Evolutionary conservation across 768 basidiomycete species (phyloP), one percentile per base, ranked within the genome.

Genomic region (Termitomyces sp.): DNA sequence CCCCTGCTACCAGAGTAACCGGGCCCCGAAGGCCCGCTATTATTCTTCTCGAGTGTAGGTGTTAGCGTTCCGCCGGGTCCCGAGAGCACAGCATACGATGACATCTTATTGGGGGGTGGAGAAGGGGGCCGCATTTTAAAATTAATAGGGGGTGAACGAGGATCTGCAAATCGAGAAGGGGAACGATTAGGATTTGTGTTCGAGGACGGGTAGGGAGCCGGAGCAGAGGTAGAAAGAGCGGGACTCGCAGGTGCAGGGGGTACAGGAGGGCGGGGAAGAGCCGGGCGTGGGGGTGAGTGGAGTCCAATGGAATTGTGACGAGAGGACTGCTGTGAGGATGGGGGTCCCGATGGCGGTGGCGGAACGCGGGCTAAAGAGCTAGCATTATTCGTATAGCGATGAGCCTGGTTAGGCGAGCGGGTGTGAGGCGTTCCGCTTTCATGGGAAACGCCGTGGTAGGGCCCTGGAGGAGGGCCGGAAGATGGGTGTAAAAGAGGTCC

Each of bases 381-480:
- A 52, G 63, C 61, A 9, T 64, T 57, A 55, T 63, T 70, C 35
- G 69, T 62, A 60, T 76, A 79, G 8, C 70, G 70, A 62, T 77
- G 78, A 50, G 70, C 68, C 2, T 77, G 78, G 49, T 70, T 69
- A 0, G 79, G 76, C 4, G 81, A 81, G 37, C 73, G 73, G 5
- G 67, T 61, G 47, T 60, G 56, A 11, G 54, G 23, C 9, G 21
- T 30, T 47, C 55, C 61, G 7, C 38, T 55, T 43, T 61, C 54
- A 35, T 57, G 58, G 15, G 60, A 38, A 44, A 71, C 56, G 15
- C 63, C 54, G n/a, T 67, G 54, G 58, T 72, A 72, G 15, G 68
- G 69, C 3, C 55, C 54, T n/a, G 53, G 35, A 21, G 58, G 58
- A 6, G 66, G 62, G 11, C 65, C 63, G 15, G 72, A 69, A 12